Conservation (phyloP, 306 rosid species). For the Sesbania bispinosa region DNA sequence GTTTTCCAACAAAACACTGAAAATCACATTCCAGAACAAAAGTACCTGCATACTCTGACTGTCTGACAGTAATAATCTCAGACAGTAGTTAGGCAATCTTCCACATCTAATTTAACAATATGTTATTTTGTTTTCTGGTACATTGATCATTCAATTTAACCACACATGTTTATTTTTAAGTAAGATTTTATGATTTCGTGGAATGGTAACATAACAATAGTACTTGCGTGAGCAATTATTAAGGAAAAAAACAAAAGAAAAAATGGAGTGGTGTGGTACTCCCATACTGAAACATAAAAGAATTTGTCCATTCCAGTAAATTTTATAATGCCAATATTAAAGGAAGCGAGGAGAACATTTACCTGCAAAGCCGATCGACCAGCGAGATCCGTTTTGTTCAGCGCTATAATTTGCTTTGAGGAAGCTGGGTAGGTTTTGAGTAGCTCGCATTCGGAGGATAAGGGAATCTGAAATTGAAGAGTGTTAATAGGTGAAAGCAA, state of each 20-base stretch:
- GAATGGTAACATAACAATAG: too few species aligned
- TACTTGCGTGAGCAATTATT: too few species aligned
- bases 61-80: background rate
- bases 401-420: constrained; percentile 41
- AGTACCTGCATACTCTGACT: background rate
- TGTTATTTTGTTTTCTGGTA: background rate
- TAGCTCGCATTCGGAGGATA: constrained; percentile 51
- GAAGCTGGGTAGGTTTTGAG: constrained; percentile 30
- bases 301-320: too few species aligned
- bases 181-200: too few species aligned
- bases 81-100: background rate
- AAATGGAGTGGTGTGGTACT: too few species aligned
- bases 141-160: background rate
- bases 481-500: background rate
- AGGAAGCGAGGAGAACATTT: background rate
- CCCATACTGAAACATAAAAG: too few species aligned
- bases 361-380: constrained; percentile 51
- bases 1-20: background rate
- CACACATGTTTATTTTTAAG: background rate
- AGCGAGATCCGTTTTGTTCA: constrained; percentile 90
- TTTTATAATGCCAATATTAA: too few species aligned
- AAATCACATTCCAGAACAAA: background rate
- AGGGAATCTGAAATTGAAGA: constrained; percentile 56
- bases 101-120: background rate
- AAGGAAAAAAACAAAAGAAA: background rate